Conservation (phyloP, 1,284 basidiomycete genomes). For the Fomitopsis pinicola region DNA sequence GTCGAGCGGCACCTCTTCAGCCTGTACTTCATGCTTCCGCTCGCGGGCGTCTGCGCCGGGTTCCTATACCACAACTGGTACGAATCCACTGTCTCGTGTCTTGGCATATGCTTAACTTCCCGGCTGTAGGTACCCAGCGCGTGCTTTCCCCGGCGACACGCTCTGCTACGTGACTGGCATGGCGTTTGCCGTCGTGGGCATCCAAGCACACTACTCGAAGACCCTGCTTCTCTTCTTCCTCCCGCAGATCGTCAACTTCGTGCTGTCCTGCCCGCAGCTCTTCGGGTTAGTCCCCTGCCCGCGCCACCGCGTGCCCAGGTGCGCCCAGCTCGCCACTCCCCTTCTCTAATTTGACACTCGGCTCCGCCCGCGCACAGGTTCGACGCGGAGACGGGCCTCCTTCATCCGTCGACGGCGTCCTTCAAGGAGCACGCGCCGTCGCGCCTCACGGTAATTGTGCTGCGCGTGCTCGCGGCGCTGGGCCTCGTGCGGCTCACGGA, state of each 20-base stretch:
- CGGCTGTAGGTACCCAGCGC: constrained; percentile 84
- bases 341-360: not conserved
- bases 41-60: constrained; percentile 86
- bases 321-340: constrained; percentile 18
- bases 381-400: constrained; percentile 64
- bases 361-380: constrained; percentile 43
- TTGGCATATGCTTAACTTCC: not conserved
- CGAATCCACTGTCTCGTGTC: constrained; percentile 22
- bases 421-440: constrained; percentile 51
- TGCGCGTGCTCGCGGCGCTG: constrained; percentile 56
- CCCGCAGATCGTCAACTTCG: constrained; percentile 97
- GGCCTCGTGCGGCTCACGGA: constrained; percentile 65
- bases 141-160: constrained; percentile 95
- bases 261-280: constrained; percentile 92
- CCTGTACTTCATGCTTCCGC: constrained; percentile 93
- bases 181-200: constrained; percentile 95
- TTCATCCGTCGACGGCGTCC: constrained; percentile 68
- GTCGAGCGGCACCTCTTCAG: constrained; percentile 93
- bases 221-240: constrained; percentile 96
- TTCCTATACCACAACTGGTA: constrained; percentile 95
- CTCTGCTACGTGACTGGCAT: constrained; percentile 97
- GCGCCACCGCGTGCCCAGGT: constrained; percentile 90
- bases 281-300: constrained; percentile 94
- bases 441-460: constrained; percentile 44
- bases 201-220: constrained; percentile 96